A percentile compares a stretch with the other conserved stretches of the same genome.
Conservation (phyloP, 164 flowering plant genomes). For the Macadamia tetraphylla region DNA sequence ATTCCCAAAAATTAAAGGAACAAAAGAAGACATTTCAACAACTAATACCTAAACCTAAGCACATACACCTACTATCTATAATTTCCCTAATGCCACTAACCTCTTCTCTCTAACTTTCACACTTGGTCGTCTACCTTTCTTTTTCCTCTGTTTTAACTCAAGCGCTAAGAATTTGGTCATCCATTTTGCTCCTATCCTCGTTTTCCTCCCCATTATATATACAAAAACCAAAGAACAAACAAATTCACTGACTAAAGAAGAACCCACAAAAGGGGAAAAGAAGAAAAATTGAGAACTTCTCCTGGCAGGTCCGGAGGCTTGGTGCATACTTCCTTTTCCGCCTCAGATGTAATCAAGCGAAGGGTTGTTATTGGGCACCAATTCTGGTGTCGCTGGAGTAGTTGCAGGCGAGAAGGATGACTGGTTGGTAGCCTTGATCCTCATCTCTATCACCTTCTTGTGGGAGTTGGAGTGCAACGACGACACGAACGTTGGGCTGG, state of each 20-base stretch:
- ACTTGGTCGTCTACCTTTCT: too few relatives aligned
- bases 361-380: slow-evolving; percentile 28
- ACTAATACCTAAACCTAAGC: too few relatives aligned
- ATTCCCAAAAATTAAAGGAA: too few relatives aligned
- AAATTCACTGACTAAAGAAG: background rate
- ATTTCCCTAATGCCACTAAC: too few relatives aligned
- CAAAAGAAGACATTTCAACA: too few relatives aligned
- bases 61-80: too few relatives aligned
- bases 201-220: too few relatives aligned
- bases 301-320: too few relatives aligned
- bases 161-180: too few relatives aligned
- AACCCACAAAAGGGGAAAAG: background rate
- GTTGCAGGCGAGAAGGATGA: background rate
- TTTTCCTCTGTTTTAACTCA: too few relatives aligned
- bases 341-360: slow-evolving; percentile 26
- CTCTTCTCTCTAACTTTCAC: too few relatives aligned
- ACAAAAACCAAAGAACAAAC: background rate
- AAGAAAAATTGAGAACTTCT: background rate
- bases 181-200: background rate
- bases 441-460: slow-evolving; percentile 90
- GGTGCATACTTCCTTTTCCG: background rate
- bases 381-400: slow-evolving; percentile 10
- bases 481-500: slow-evolving; percentile 85
- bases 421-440: slow-evolving; percentile 28
- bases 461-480: slow-evolving; percentile 83